Conservation (phyloP, 768 basidiomycete genomes). For the Amanita rimosa region DNA sequence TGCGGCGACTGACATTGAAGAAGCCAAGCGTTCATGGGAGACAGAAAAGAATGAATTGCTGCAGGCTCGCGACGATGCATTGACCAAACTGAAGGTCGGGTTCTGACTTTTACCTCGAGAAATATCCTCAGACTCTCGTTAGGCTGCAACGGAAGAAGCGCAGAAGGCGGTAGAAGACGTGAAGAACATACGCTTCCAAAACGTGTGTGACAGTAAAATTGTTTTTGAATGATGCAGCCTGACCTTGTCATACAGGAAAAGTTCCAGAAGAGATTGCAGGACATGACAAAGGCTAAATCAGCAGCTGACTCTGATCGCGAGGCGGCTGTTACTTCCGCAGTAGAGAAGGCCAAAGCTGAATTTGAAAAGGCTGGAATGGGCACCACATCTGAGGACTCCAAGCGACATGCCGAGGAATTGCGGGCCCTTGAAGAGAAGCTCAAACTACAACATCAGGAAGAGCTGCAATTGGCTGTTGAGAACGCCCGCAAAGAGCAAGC, state of each 20-base stretch:
- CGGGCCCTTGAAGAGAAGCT: conserved; percentile 42
- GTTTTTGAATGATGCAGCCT: not conserved
- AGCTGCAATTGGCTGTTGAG: conserved; percentile 35
- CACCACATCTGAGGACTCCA: conserved; percentile 24
- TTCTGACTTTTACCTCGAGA: not conserved
- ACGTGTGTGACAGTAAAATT: conserved; percentile 15
- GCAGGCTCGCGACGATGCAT: conserved; percentile 49
- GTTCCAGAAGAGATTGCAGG: conserved; percentile 41
- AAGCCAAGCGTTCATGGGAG: conserved; percentile 30
- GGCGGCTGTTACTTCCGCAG: conserved; percentile 31
- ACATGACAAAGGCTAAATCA: conserved; percentile 36
- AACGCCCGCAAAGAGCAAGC: conserved; percentile 24
- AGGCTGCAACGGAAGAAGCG: conserved; percentile 31
- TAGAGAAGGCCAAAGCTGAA: conserved; percentile 44
- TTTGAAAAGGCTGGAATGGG: conserved; percentile 14
- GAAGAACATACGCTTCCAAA: conserved; percentile 30
- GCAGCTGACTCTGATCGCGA: conserved; percentile 32
- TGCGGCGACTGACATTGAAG: conserved; percentile 19
- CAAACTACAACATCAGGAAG: conserved; percentile 37
- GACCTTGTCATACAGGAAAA: conserved; percentile 37
- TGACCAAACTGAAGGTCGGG: conserved; percentile 44
- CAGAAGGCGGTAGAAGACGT: conserved; percentile 33
- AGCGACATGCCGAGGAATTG: conserved; percentile 52
- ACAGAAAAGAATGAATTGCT: conserved; percentile 47
- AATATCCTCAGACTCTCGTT: conserved; percentile 3